phyloP scores from a whole-genome alignment of 2,329 filamentous ascomycete genomes.

The Penicillium freii region DNA sequence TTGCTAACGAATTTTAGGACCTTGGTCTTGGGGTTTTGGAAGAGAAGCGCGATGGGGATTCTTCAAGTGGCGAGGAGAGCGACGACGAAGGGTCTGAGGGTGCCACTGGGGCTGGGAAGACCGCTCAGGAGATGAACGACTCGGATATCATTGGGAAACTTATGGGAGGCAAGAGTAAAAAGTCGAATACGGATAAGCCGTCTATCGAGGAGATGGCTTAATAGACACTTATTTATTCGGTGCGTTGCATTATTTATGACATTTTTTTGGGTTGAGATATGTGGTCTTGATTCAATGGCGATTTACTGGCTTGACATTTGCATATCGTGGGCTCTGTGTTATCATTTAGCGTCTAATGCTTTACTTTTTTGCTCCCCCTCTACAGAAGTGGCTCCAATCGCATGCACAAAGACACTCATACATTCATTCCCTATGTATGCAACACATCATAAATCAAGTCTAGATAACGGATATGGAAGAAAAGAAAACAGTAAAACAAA shows the following conservation, averaged over 20 bases:
- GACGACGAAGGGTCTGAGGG: constrained; percentile 14
- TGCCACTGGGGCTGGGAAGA: constrained; percentile 11
- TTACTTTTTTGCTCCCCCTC: not conserved
- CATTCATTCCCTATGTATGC: constrained; percentile 13
- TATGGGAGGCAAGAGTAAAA: constrained; percentile 39
- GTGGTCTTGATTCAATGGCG: not conserved
- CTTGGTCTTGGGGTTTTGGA: constrained; percentile 47
- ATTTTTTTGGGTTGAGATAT: not conserved
- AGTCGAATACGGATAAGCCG: constrained; percentile 31
- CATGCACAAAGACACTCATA: constrained; percentile 1
- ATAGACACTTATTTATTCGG: not conserved
- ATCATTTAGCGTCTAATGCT: not conserved
- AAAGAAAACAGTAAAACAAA: constrained; percentile 20
- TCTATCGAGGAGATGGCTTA: constrained; percentile 40
- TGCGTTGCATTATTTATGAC: not conserved
- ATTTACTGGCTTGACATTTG: constrained; percentile 2
- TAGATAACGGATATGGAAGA: constrained; percentile 12
- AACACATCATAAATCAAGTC: constrained; percentile 17
- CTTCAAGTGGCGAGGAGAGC: constrained; percentile 19
- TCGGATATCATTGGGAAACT: constrained; percentile 37
- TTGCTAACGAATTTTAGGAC: constrained; percentile 31
- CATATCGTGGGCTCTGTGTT: not conserved
- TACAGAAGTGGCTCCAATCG: not conserved
- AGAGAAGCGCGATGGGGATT: constrained; percentile 34
- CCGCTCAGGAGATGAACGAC: constrained; percentile 16